These are phyloP conservation scores for Aspergillus funiculosus DNA, from an alignment of 495 filamentous ascomycete genomes.

Conservation along the genomic window DNA sequence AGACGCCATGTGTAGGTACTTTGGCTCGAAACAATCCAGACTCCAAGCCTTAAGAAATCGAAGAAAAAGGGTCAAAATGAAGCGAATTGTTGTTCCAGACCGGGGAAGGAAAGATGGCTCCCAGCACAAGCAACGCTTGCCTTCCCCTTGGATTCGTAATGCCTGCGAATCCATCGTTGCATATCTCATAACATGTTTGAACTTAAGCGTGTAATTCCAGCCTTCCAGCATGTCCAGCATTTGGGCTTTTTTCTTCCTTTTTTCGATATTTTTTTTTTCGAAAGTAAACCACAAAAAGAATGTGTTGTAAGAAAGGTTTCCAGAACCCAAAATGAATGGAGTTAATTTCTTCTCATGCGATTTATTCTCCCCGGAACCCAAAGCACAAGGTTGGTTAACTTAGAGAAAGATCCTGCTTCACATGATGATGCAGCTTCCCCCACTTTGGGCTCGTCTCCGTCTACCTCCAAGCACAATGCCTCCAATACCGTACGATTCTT, in stretches of 20 bases:
- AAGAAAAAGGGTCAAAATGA: not conserved
- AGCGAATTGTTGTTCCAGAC: not conserved
- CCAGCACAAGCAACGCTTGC: not conserved
- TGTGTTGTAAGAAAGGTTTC: conserved; percentile 7
- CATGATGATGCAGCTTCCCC: conserved; percentile 49
- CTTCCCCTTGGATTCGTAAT: not conserved
- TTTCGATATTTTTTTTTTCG: not conserved
- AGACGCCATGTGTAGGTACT: too few species aligned
- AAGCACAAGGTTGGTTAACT: too few species aligned
- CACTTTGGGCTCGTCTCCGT: conserved; percentile 51
- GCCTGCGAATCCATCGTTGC: conserved; percentile 8
- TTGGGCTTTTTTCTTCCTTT: not conserved
- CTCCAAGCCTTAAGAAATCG: not conserved
- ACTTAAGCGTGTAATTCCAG: too few species aligned
- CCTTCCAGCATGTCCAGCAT: conserved; percentile 14
- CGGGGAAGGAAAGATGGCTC: conserved; percentile 2
- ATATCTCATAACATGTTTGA: conserved; percentile 15
- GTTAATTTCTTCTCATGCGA: too few species aligned
- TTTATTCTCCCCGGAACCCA: too few species aligned
- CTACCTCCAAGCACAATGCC: conserved; percentile 24
- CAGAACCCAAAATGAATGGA: conserved; percentile 13
- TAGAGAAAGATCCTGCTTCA: conserved; percentile 24
- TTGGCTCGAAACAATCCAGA: conserved; percentile 2
- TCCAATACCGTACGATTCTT: conserved; percentile 36
- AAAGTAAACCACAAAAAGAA: not conserved